Base-by-base conservation (phyloP, 1,139 yeast species). In the Hansenula lynferdii region DNA sequence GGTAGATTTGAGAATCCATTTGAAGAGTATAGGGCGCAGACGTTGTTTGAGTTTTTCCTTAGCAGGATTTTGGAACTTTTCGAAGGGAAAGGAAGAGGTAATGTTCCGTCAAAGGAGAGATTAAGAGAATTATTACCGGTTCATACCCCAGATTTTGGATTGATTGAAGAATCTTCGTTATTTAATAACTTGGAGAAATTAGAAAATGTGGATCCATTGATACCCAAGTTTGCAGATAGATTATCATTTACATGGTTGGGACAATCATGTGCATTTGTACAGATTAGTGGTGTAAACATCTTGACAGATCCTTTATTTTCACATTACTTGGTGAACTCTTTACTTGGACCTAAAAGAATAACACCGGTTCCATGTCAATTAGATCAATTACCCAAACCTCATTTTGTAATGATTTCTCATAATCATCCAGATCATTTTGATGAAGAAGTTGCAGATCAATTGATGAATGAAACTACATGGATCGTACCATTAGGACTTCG, bases 361-460 rank as follows among this genome's bases (percentile, higher is more conserved):
- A 72, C 83, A 0, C 79, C 80, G 18, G 66, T 86, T 11, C 96
- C 97, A 0, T 74, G 87, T 62, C 49, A 66, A 15, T 57, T 82
- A 12, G 72, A 72, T 2, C 80, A 81, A 18, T 69, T 87, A n/a
- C 80, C 85, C 4, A 62, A 67, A 15, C 76, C 92, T 1, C 80
- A 87, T 49, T 74, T 81, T 41, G 80, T 87, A 3, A 57, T 90
- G 24, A 95, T 90, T 0, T 84, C 95, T 2, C 97, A 90, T 59
- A 94, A 90, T 57, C 97, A 90, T 54, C 97, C 97, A 1, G 97
- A 90, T 58, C 97, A 90, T 63, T 63, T 90, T 35, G 97, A 90
- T 53, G 67, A 75, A 15, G 65, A 67, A 28, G 59, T 72, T 37
- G 73, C 89, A 43, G 84, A 87, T 10, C 75, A 79, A 48, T 51